Percentiles rank a stretch among this genome's conserved stretches.
These are phyloP conservation scores for Microthyrium microscopicum DNA, from an alignment of 2,329 filamentous ascomycete species.

Conservation along the genomic window DNA sequence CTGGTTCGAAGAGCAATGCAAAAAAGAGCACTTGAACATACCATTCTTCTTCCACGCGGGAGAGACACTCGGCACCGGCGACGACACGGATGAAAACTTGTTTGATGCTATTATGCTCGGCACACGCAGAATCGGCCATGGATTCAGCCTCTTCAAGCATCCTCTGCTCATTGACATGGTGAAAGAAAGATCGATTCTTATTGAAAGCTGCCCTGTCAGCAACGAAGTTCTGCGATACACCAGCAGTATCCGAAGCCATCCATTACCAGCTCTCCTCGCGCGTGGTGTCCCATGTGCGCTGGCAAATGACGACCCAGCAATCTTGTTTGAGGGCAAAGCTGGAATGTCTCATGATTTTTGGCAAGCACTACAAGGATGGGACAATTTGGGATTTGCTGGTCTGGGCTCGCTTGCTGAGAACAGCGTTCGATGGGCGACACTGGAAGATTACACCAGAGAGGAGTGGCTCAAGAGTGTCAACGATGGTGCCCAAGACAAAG, in stretches of 20 bases:
- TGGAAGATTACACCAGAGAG: conserved; percentile 57
- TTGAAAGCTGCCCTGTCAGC: conserved; percentile 82
- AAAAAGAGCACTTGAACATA: conserved; percentile 59
- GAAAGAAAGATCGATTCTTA: conserved; percentile 70
- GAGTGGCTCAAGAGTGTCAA: conserved; percentile 60
- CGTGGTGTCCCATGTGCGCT: conserved; percentile 71
- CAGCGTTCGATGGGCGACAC: conserved; percentile 76
- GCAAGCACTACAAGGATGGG: conserved; percentile 81
- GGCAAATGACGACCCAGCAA: conserved; percentile 81
- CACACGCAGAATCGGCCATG: conserved; percentile 77
- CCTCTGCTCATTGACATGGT: conserved; percentile 78
- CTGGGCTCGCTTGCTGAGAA: conserved; percentile 82
- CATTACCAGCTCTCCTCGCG: conserved; percentile 67
- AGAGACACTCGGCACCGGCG: conserved; percentile 68
- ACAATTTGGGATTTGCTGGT: conserved; percentile 77
- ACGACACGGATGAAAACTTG: conserved; percentile 62
- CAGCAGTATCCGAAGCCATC: conserved; percentile 58
- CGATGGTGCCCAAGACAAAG: conserved; percentile 54
- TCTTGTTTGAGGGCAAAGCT: conserved; percentile 65
- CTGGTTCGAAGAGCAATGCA: conserved; percentile 82
- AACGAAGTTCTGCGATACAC: conserved; percentile 77
- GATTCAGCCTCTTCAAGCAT: conserved; percentile 78
- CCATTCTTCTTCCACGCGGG: conserved; percentile 96
- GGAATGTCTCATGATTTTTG: conserved; percentile 89
- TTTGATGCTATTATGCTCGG: conserved; percentile 81